Evolutionary conservation across 306 rosid species (phyloP).

Genomic region (Glycine tomentella): DNA sequence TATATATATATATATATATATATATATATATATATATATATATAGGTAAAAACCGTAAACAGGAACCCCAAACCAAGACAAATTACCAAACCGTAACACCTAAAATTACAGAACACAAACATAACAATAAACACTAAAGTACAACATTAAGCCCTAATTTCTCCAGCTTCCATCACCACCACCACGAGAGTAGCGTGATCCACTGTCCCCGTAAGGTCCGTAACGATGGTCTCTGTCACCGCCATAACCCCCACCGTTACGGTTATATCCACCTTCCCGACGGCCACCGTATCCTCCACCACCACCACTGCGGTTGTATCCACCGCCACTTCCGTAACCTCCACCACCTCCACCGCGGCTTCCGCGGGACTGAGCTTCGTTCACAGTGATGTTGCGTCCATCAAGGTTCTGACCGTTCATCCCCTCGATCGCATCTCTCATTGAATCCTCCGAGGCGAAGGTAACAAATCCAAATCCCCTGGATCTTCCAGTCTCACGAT

Average conservation of each 20-base stretch:
- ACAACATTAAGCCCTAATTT: neutral
- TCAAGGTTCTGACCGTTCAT: constrained; percentile 86
- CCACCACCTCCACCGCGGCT: constrained; percentile 1
- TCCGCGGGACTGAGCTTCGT: constrained; percentile 83
- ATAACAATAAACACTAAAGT: too few relatives aligned
- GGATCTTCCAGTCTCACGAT: constrained; percentile 90
- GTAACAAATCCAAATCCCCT: constrained; percentile 96
- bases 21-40: too few relatives aligned
- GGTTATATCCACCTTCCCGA: too few relatives aligned
- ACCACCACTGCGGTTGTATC: constrained; percentile 18
- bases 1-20: too few relatives aligned
- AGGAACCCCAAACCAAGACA: too few relatives aligned
- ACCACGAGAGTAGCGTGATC: constrained; percentile 53
- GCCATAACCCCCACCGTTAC: neutral
- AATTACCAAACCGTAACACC: neutral
- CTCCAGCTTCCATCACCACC: constrained; percentile 68
- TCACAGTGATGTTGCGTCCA: constrained; percentile 91
- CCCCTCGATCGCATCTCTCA: constrained; percentile 82
- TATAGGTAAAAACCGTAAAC: too few relatives aligned
- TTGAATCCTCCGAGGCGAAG: constrained; percentile 62
- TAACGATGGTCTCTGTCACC: constrained; percentile 40
- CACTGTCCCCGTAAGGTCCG: constrained; percentile 44
- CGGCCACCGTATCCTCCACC: neutral
- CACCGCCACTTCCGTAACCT: constrained; percentile 11
- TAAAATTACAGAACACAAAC: too few relatives aligned